These are phyloP conservation scores for Polygonum aviculare DNA, from an alignment of 148 eudicot species.

Conservation along the genomic window DNA sequence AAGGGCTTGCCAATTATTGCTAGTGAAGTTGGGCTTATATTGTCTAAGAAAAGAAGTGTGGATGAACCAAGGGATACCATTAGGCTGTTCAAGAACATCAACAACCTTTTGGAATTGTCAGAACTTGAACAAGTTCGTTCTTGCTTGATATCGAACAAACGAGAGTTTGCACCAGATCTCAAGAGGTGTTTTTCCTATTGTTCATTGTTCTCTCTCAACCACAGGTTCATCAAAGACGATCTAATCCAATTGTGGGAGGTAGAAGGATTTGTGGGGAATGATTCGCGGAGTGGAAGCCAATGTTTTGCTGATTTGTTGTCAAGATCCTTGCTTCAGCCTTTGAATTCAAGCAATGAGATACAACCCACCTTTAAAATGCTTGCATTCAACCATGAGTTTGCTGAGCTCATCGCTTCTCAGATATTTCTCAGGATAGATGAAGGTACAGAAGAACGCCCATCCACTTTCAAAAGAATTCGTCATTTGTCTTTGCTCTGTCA, in stretches of 20 bases:
- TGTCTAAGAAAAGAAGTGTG: background rate
- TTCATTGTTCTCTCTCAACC: background rate
- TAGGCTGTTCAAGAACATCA: background rate
- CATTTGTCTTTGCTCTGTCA: background rate
- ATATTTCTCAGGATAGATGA: background rate
- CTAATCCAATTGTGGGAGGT: background rate
- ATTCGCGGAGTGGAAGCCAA: background rate
- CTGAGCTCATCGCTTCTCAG: background rate
- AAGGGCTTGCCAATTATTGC: background rate
- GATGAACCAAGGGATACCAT: background rate
- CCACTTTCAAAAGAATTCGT: background rate
- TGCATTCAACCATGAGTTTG: background rate
- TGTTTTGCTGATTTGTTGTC: background rate
- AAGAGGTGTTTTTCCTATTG: constrained; percentile 1
- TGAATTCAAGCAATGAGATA: background rate
- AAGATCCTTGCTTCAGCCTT: background rate
- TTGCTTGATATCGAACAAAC: background rate
- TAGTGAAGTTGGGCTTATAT: background rate
- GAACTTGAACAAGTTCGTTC: background rate
- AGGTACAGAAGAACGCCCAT: background rate
- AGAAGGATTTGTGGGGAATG: background rate
- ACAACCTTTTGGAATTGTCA: background rate
- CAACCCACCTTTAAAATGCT: background rate
- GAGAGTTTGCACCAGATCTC: background rate
- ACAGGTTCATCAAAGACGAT: background rate